phyloP scores from a whole-genome alignment of 805 yeast species.

The Ogataea haglerorum region DNA sequence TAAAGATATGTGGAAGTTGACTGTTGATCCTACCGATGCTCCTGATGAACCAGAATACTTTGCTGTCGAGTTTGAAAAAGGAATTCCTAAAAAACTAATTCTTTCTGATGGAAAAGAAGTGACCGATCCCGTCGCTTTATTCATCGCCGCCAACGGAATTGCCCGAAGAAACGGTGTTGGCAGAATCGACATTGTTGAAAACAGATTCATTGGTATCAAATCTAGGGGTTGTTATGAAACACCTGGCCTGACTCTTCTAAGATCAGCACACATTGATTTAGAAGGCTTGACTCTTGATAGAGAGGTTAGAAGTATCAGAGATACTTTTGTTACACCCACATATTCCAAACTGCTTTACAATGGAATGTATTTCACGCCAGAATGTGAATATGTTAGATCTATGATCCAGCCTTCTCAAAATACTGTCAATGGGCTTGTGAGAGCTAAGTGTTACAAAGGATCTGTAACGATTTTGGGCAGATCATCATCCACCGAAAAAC shows the following conservation, averaged over 20 bases:
- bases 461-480: conserved; percentile 81
- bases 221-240: conserved; percentile 99
- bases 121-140: conserved; percentile 88
- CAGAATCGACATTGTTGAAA: conserved; percentile 97
- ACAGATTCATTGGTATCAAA: conserved; percentile 97
- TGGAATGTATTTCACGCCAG: conserved; percentile 98
- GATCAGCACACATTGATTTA: conserved; percentile 91
- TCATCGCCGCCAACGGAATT: conserved; percentile 86
- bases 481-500: conserved; percentile 91
- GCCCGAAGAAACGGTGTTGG: conserved; percentile 99
- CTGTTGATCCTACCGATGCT: conserved; percentile 93
- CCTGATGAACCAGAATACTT: conserved; percentile 92
- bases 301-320: conserved; percentile 96
- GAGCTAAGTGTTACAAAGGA: conserved; percentile 94
- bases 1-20: conserved; percentile 99
- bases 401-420: conserved; percentile 94
- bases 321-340: conserved; percentile 88
- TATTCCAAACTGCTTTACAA: conserved; percentile 90
- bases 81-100: conserved; percentile 79
- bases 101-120: conserved; percentile 56
- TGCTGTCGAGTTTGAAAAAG: conserved; percentile 76
- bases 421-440: conserved; percentile 94
- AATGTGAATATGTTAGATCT: conserved; percentile 90
- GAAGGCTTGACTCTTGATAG: conserved; percentile 97
- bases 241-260: conserved; percentile 93